phyloP scores from a whole-genome alignment of 2,329 filamentous ascomycete genomes.

The Penicillium griseofulvum region DNA sequence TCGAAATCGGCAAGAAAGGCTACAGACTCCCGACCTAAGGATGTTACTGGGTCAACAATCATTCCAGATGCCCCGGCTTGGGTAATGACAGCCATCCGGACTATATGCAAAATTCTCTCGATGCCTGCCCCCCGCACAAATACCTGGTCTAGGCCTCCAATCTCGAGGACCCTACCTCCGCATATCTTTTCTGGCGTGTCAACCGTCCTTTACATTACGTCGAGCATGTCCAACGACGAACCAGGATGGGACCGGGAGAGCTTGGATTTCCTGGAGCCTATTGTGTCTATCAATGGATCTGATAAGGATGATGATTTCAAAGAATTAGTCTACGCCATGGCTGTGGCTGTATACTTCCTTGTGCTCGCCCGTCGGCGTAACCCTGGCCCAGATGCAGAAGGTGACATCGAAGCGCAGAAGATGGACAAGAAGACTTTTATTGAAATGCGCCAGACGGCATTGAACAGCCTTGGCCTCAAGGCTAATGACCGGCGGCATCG shows the following conservation, averaged over 20 bases:
- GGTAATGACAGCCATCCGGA: slow-evolving; percentile 67
- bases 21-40: slow-evolving; percentile 15
- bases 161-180: slow-evolving; percentile 57
- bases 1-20: slow-evolving; percentile 23
- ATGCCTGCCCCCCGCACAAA: slow-evolving; percentile 47
- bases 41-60: slow-evolving; percentile 25
- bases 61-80: slow-evolving; percentile 56
- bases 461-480: slow-evolving; percentile 35
- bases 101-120: slow-evolving; percentile 61
- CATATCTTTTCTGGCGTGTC: slow-evolving; percentile 73
- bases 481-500: slow-evolving; percentile 42
- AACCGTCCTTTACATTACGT: slow-evolving; percentile 52
- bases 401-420: slow-evolving; percentile 25
- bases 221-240: slow-evolving; percentile 48
- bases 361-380: slow-evolving; percentile 51
- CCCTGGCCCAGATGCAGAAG: slow-evolving; percentile 13
- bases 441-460: slow-evolving; percentile 41
- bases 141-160: slow-evolving; percentile 37
- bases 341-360: slow-evolving; percentile 47
- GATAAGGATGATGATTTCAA: slow-evolving; percentile 49
- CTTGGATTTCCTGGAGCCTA: slow-evolving; percentile 35
- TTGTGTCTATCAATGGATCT: slow-evolving; percentile 44
- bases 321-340: slow-evolving; percentile 38
- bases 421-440: slow-evolving; percentile 43
- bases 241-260: slow-evolving; percentile 42